Evolutionary conservation across 208 protist genomes (phyloP).

Genomic region (Acanthamoeba castellanii): DNA sequence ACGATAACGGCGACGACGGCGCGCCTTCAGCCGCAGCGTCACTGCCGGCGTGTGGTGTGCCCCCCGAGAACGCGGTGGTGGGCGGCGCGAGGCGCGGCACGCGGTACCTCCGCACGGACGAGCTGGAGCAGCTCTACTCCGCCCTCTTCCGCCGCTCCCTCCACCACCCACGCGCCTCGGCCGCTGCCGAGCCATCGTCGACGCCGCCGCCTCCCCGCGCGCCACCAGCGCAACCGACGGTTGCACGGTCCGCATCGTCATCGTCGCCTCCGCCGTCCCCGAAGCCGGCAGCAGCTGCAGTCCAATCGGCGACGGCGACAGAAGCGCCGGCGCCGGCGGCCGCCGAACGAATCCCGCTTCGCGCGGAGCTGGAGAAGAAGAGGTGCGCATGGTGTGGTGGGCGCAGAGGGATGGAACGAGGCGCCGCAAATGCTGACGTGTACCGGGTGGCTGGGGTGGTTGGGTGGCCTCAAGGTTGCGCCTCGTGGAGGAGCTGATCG

Average conservation of each 20-base stretch:
- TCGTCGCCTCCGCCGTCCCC: too few relatives aligned
- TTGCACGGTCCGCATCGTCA: too few relatives aligned
- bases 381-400: background rate
- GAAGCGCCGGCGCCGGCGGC: too few relatives aligned
- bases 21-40: background rate
- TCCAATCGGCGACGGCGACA: too few relatives aligned
- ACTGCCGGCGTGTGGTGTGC: background rate
- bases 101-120: constrained; percentile 16
- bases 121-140: constrained; percentile 28
- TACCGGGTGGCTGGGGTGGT: background rate
- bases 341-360: background rate
- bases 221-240: too few relatives aligned
- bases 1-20: background rate
- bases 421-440: background rate
- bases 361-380: background rate
- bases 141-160: background rate
- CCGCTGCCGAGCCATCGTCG: background rate
- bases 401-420: background rate
- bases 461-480: background rate
- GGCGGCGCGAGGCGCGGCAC: background rate
- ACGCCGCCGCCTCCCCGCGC: too few relatives aligned
- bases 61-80: background rate
- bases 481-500: background rate
- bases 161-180: background rate
- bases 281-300: too few relatives aligned